Base-by-base conservation (phyloP, 2,329 filamentous ascomycete genomes). In the Coniochaeta hoffmannii region DNA sequence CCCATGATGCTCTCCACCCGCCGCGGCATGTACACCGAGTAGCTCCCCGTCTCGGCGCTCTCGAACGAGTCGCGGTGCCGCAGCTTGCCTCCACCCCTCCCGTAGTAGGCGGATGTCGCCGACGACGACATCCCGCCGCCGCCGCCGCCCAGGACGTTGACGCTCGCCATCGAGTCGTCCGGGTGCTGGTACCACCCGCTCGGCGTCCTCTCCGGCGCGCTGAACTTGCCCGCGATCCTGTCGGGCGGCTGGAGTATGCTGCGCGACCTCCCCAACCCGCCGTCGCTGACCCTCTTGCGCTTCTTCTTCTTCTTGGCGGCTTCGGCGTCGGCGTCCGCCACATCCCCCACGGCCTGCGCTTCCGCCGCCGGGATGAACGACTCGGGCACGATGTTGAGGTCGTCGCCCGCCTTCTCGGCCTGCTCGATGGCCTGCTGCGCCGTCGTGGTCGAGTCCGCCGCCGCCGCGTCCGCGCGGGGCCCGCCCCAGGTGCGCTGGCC, bases 401-500 rank as follows among this genome's bases (percentile, higher is more conserved):
- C 93, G 65, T 97, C 91, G 0, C 91, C 92, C 11, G 80, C 78
- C 50, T 85, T 80, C 65, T 88, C 85, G 15, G 93, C 91, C 62
- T 87, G 79, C 64, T 94, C 89, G 54, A 91, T 88, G n/a, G 88
- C 93, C 70, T 95, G 81, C 62, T 89, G 86, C 1, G 89, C 86
- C 0, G 89, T 91, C 0, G 86, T 94, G 57, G 83, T 75, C 12
- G 79, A 76, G 67, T 95, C 88, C 3, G 92, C 92, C 38, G 85
- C 79, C 30, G 88, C 90, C 1, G 92, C 92, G 70, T 97, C 93
- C 1, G 90, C 91, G 64, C 93, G 83, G 11, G 93, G 94, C 0
- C 93, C 93, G 61, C 93, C 93, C 93, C 94, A 99, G 1, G 93
- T 97, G 61, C 93, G 82, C 69, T 96, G 90, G 19, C 92, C 91